Evolutionary conservation across 1,284 basidiomycete genomes (phyloP), one percentile per base, ranked within the genome.

Genomic region (Sanghuangporus baumii): DNA sequence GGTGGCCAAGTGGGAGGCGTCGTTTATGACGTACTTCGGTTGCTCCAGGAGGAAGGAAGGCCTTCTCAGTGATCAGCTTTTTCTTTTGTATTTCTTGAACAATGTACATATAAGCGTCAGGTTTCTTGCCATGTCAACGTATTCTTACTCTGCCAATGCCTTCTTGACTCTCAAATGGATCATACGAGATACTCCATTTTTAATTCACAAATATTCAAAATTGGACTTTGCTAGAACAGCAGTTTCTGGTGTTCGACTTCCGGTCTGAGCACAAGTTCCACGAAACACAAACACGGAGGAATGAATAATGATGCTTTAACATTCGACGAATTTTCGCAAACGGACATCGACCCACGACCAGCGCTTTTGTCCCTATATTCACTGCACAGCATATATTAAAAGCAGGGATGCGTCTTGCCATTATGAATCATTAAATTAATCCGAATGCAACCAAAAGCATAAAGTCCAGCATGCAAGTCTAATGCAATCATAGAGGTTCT

Each of bases 31-130:
- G 59, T 64, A 26, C 23, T 60, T 34, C 62, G 55, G 8, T 36
- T 60, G 6, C 55, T 60, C 18, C 62, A 64, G 31, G 62, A 64
- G 36, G 57, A 60, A 16, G 59, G 59, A 14, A 59, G 57, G 8
- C 7, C 46, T 23, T 51, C 55, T 12, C 50, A 47, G n/a, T n/a
- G 26, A 5, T 2, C 26, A 5, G 2, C 26, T 31, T 31, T 12
- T 51, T n/a, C 50, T 51, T 31, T 1, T 2, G 26, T 31, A 31
- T 31, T 4, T 31, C 26, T 31, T 31, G 26, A 31, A 31, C 26
- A 31, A 5, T 31, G 26, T 31, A 31, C 26, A 31, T 31, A 31
- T 31, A 31, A 31, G 26, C 26, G 26, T 31, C 26, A 31, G 26
- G 26, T 31, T 31, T 31, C 26, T 31, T 31, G 26, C 26, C 3